Evolutionary conservation across 2,329 filamentous ascomycete genomes (phyloP).

Genomic region (Tolypocladium tropicale): DNA sequence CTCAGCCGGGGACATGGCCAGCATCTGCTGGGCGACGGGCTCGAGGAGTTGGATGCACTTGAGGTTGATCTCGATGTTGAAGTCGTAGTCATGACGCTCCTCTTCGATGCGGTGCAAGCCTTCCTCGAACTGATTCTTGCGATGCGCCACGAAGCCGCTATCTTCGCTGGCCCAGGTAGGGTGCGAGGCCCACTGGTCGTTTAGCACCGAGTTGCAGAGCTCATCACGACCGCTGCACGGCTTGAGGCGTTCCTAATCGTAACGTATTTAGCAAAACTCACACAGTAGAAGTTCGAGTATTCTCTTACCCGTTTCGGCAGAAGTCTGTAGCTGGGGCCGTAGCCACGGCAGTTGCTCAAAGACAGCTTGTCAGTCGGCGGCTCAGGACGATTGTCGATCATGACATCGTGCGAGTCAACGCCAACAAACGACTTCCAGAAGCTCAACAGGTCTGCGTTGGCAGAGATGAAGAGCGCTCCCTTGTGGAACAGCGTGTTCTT

Average conservation of each 20-base stretch:
- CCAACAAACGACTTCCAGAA: slow-evolving; percentile 82
- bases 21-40: slow-evolving; percentile 83
- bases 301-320: slow-evolving; percentile 64
- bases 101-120: slow-evolving; percentile 93
- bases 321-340: slow-evolving; percentile 89
- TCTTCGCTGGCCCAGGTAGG: slow-evolving; percentile 98
- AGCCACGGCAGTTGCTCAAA: slow-evolving; percentile 87
- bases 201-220: slow-evolving; percentile 84
- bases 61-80: slow-evolving; percentile 90
- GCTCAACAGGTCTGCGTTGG: slow-evolving; percentile 76
- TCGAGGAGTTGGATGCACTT: slow-evolving; percentile 95
- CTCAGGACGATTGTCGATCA: slow-evolving; percentile 68
- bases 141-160: slow-evolving; percentile 91
- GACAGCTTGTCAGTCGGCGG: slow-evolving; percentile 76
- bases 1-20: slow-evolving; percentile 66
- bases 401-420: slow-evolving; percentile 64
- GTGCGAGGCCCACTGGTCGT: slow-evolving; percentile 97
- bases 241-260: slow-evolving; percentile 68
- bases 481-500: slow-evolving; percentile 73
- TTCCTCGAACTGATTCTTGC: slow-evolving; percentile 94
- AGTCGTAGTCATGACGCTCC: slow-evolving; percentile 96
- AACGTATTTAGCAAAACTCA: slow-evolving; percentile 6
- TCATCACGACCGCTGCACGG: slow-evolving; percentile 90
- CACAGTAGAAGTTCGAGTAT: background rate
- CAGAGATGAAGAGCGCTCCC: slow-evolving; percentile 75